A percentile compares a stretch with the other conserved stretches of the same genome.
Evolutionary conservation across 2,329 filamentous ascomycete species (phyloP).

Genomic region (Diaporthe ampelina): DNA sequence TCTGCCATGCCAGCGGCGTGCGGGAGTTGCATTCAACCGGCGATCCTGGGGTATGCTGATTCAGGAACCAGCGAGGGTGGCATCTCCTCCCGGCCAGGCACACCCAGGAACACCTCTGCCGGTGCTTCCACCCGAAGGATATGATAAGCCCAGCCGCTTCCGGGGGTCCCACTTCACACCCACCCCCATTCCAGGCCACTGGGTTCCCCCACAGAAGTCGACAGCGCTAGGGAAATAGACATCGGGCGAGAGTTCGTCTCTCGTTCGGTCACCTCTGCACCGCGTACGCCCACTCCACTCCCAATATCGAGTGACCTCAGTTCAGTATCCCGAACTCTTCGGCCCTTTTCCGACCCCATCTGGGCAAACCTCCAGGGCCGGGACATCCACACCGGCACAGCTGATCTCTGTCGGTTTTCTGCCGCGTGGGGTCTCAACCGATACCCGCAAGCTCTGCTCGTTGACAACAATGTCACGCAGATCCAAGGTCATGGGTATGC

Average conservation of each 20-base stretch:
- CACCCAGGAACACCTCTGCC: conserved; percentile 6
- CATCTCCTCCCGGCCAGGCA: conserved; percentile 10
- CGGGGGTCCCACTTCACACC: neutral
- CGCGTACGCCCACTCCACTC: conserved; percentile 26
- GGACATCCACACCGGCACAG: conserved; percentile 26
- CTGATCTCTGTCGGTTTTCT: conserved; percentile 29
- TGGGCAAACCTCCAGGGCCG: conserved; percentile 6
- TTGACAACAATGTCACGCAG: conserved; percentile 15
- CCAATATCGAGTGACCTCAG: conserved; percentile 30
- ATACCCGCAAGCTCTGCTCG: neutral
- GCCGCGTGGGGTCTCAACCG: neutral
- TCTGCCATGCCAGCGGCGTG: neutral
- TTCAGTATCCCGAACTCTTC: neutral
- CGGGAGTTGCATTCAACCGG: conserved; percentile 2
- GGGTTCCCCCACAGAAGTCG: conserved; percentile 27
- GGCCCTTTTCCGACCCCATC: conserved; percentile 25
- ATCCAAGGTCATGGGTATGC: neutral
- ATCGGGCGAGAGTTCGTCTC: conserved; percentile 25
- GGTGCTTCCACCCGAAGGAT: conserved; percentile 18
- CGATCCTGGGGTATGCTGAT: conserved; percentile 16
- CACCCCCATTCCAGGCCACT: conserved; percentile 18
- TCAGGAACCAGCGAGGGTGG: conserved; percentile 18
- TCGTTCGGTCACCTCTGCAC: conserved; percentile 17
- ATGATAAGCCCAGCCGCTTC: neutral
- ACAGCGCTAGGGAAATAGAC: conserved; percentile 16